Percentiles rank a stretch among this genome's conserved stretches.
Conservation (phyloP, 441 rosid species). For the Rhodomyrtus psidioides region DNA sequence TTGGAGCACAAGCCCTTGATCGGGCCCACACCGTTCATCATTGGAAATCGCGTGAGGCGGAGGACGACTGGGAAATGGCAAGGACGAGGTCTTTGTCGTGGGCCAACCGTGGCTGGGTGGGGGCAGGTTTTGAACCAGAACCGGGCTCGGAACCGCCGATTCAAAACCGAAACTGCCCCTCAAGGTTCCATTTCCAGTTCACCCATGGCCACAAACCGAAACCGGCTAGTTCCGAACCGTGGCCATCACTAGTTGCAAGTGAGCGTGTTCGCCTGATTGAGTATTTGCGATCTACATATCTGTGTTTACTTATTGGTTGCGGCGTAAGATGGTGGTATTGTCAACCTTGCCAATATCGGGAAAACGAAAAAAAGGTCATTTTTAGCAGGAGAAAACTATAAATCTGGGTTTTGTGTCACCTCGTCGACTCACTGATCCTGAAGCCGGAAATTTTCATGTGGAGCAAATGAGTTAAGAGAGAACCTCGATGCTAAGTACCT, state of each 20-base stretch:
- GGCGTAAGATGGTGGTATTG: neutral
- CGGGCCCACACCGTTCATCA: constrained; percentile 60
- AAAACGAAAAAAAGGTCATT: neutral
- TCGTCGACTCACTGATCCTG: neutral
- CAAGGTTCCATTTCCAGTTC: no score
- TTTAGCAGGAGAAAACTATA: neutral
- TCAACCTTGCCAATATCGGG: neutral
- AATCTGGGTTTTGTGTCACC: neutral
- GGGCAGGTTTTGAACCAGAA: no score
- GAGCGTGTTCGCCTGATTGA: no score
- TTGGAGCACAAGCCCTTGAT: constrained; percentile 64
- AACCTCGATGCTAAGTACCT: neutral
- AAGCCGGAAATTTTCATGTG: neutral
- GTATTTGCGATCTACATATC: neutral
- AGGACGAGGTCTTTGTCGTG: constrained; percentile 17
- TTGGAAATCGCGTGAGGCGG: constrained; percentile 72
- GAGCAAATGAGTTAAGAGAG: neutral
- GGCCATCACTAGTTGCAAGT: neutral
- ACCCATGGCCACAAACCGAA: no score
- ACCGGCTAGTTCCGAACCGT: no score
- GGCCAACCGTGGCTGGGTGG: no score
- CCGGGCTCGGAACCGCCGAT: no score
- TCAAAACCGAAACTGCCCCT: no score
- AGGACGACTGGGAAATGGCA: constrained; percentile 37
- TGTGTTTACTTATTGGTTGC: neutral